These are phyloP conservation scores for Ceratobasidium sp. DNA, from an alignment of 1,284 basidiomycete genomes.

Conservation along the genomic window DNA sequence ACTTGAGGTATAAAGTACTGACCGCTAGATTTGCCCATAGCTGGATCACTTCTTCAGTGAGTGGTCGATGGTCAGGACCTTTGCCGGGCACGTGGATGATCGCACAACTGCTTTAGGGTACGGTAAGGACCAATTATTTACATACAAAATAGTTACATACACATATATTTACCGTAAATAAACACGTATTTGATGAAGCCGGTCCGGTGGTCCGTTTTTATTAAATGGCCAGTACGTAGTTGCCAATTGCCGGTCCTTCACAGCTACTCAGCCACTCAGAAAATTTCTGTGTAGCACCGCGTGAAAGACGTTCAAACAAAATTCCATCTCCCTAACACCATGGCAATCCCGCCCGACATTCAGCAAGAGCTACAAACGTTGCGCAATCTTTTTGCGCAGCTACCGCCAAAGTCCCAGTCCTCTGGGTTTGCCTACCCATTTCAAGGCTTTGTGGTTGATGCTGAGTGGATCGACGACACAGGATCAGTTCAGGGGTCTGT, in stretches of 20 bases:
- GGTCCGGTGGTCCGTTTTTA: neutral
- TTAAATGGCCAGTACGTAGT: neutral
- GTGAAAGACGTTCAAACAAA: too few species aligned
- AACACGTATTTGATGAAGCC: neutral
- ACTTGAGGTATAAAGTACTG: too few species aligned
- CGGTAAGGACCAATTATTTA: neutral
- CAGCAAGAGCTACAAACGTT: neutral
- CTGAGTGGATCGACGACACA: neutral
- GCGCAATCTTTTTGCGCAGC: neutral
- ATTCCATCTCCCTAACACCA: neutral
- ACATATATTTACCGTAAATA: neutral
- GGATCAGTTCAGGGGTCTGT: neutral
- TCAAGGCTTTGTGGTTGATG: neutral
- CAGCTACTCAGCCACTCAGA: neutral
- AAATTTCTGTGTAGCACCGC: neutral
- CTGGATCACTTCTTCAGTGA: too few species aligned
- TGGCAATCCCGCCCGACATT: neutral
- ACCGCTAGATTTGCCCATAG: too few species aligned
- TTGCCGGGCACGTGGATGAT: too few species aligned
- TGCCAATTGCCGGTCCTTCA: neutral
- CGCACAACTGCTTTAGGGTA: too few species aligned
- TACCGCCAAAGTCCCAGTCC: neutral
- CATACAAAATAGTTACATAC: neutral
- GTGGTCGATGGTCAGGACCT: too few species aligned
- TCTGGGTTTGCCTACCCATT: slow-evolving; percentile 7